Conservation (phyloP, 1,284 basidiomycete species). For the Papiliotrema terrestris region DNA sequence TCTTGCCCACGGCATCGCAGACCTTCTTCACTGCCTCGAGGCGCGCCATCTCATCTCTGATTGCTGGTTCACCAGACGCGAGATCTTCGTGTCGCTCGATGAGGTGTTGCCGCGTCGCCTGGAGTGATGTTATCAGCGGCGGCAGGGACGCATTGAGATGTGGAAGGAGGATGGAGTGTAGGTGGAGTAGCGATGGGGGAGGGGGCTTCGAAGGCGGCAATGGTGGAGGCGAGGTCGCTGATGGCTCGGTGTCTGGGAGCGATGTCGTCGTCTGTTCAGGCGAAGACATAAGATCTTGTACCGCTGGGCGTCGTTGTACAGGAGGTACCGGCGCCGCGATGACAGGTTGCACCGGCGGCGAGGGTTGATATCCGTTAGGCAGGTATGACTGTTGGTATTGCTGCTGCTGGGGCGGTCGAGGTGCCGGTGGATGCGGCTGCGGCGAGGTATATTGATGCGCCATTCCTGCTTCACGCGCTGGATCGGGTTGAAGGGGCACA, state of each 20-base stretch:
- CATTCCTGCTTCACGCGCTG: neutral
- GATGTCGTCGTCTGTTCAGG: constrained; percentile 37
- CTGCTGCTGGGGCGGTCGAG: neutral
- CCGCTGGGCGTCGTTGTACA: neutral
- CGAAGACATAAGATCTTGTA: constrained; percentile 33
- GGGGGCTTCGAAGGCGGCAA: constrained; percentile 74
- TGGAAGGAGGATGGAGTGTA: constrained; percentile 76
- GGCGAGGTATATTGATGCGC: neutral
- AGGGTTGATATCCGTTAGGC: neutral
- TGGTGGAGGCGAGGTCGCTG: constrained; percentile 57
- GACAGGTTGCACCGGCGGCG: neutral
- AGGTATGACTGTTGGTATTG: constrained; percentile 7
- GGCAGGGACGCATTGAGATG: constrained; percentile 69
- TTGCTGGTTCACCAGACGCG: constrained; percentile 81
- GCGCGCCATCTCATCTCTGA: constrained; percentile 93
- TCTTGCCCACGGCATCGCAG: constrained; percentile 70
- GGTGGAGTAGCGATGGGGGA: constrained; percentile 66
- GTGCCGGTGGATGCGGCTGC: neutral
- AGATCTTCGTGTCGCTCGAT: constrained; percentile 77
- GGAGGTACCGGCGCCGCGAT: neutral
- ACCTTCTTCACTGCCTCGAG: constrained; percentile 92
- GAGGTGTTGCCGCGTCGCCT: constrained; percentile 69
- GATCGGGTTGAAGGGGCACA: neutral
- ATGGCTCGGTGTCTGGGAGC: constrained; percentile 12
- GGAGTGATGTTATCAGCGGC: constrained; percentile 62